These are phyloP conservation scores for Mallotus nudiflorus DNA, from an alignment of 345 rosid genomes.

Conservation along the genomic window DNA sequence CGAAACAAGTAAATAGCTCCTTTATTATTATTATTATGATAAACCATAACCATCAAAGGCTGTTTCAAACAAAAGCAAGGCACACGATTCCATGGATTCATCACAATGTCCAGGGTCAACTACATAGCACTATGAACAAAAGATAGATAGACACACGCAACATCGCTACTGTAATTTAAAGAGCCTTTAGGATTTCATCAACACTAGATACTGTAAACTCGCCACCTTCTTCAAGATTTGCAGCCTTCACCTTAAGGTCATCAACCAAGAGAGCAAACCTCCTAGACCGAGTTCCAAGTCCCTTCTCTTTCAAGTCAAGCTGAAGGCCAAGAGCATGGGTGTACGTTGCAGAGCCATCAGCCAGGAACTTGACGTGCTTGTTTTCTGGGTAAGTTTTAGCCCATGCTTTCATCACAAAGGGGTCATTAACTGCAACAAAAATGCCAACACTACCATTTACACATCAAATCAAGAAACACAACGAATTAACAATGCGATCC, in stretches of 20 bases:
- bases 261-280: slow-evolving; percentile 85
- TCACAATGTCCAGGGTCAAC: not conserved
- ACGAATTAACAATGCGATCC: too few species aligned
- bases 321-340: slow-evolving; percentile 86
- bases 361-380: slow-evolving; percentile 86
- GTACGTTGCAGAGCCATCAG: slow-evolving; percentile 86
- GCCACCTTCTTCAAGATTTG: slow-evolving; percentile 89
- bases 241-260: slow-evolving; percentile 87
- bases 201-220: slow-evolving; percentile 87
- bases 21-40: slow-evolving; percentile 4
- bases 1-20: not conserved
- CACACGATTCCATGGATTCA: not conserved
- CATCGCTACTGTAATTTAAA: slow-evolving; percentile 27
- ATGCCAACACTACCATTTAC: not conserved
- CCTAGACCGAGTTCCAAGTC: slow-evolving; percentile 84
- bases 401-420: slow-evolving; percentile 99
- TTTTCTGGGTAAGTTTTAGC: slow-evolving; percentile 89
- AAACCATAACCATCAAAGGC: not conserved
- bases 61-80: not conserved
- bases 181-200: slow-evolving; percentile 78
- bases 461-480: too few species aligned
- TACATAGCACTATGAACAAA: not conserved
- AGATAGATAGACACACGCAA: not conserved
- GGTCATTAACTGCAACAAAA: slow-evolving; percentile 73
- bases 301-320: slow-evolving; percentile 84